A percentile compares a stretch with the other conserved stretches of the same genome.
Conservation (phyloP, 2,329 filamentous ascomycete species). For the Xylariaceae sp. region DNA sequence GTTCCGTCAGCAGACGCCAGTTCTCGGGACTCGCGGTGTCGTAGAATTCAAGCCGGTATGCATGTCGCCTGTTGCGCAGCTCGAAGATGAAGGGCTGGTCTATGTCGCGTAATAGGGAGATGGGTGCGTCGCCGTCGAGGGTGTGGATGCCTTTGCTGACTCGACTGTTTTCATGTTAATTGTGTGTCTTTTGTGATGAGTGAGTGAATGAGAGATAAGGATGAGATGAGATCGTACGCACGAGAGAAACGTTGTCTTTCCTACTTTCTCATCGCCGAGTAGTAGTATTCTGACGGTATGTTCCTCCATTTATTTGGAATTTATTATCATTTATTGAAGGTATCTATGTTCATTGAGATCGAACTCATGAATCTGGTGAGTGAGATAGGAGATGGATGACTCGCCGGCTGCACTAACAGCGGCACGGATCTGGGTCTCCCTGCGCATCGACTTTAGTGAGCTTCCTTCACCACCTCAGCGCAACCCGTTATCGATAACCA, state of each 20-base stretch:
- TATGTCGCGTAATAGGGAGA: constrained; percentile 50
- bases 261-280: constrained; percentile 54
- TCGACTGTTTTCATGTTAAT: constrained; percentile 37
- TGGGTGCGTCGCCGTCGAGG: constrained; percentile 37
- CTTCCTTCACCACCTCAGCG: background rate
- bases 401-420: no score
- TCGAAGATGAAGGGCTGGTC: constrained; percentile 59
- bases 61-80: constrained; percentile 41
- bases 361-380: background rate
- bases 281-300: constrained; percentile 49
- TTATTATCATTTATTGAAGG: background rate
- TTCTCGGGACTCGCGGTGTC: constrained; percentile 55
- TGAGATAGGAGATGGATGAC: no score
- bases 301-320: constrained; percentile 38
- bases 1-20: constrained; percentile 50
- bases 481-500: constrained; percentile 26
- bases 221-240: constrained; percentile 32
- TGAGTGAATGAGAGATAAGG: no score
- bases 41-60: constrained; percentile 53
- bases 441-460: background rate
- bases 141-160: constrained; percentile 43
- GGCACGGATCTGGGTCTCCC: background rate
- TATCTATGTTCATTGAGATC: background rate
- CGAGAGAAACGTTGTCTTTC: constrained; percentile 59
- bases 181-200: background rate